These are phyloP conservation scores for Boletus semigastroideus DNA, from an alignment of 1,284 basidiomycete species.

Conservation along the genomic window DNA sequence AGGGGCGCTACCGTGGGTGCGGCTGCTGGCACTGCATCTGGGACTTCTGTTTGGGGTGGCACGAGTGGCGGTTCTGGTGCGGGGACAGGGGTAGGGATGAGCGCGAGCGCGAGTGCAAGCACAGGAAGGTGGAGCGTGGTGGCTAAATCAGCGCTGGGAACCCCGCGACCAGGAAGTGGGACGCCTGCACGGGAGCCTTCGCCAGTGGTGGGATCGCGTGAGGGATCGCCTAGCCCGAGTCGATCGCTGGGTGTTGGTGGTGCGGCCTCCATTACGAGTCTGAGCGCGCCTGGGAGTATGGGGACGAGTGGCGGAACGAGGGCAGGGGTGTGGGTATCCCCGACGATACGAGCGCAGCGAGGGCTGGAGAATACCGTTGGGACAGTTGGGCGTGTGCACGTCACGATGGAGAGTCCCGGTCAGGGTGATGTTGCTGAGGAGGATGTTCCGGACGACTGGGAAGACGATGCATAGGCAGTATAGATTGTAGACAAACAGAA, in stretches of 20 bases:
- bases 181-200: constrained; percentile 25
- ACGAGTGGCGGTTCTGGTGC: background rate
- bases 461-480: constrained; percentile 42
- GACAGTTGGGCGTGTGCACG: background rate
- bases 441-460: constrained; percentile 53
- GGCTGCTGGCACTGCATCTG: background rate
- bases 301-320: background rate
- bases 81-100: background rate
- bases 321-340: constrained; percentile 23
- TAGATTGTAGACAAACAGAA: too few species aligned
- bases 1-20: background rate
- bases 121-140: constrained; percentile 20
- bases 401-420: background rate
- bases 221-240: constrained; percentile 12
- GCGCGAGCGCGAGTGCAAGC: background rate
- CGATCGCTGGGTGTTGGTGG: background rate
- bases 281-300: background rate
- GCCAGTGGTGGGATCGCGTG: constrained; percentile 5
- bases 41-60: constrained; percentile 4
- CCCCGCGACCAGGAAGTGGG: constrained; percentile 13
- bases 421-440: constrained; percentile 4
- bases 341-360: constrained; percentile 19
- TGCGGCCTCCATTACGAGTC: background rate
- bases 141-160: constrained; percentile 16
- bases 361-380: constrained; percentile 4